Base-by-base conservation (phyloP, 805 yeast genomes). In the Schwanniomyces vanrijiae region DNA sequence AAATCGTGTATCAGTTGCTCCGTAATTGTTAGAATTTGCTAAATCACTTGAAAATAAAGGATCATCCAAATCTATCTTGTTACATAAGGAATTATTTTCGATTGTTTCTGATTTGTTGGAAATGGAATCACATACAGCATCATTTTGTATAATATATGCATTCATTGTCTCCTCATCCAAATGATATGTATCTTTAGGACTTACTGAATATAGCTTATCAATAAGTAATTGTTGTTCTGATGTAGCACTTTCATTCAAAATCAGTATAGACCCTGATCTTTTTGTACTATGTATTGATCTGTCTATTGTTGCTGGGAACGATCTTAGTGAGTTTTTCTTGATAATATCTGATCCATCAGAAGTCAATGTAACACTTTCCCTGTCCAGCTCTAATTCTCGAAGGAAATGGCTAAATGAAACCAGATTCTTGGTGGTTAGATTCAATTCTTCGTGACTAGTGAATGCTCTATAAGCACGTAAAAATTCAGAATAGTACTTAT, bases 181-280 rank as follows among this genome's bases (percentile, higher is more conserved):
- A 52, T 71, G 69, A 44, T 59, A 62, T 0, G 77, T 71, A 47
- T 72, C 69, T 41, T 59, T 68, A 0, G 77, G 77, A 2, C 75
- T 69, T 5, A 72, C 69, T 1, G 76, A 66, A 48, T 69, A 71
- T 24, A 69, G 52, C 44, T 62, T 64, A 41, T 71, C 75, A n/a
- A 66, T 63, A 42, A 67, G 46, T 16, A 57, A 54, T 37, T 55
- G 55, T 43, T 62, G 57, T 6, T 66, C 56, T 13, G 37, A 5
- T 18, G 20, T 9, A 8, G 5, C 16, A 26, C 11, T 16, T 13
- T 19, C 31, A 19, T 14, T 22, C n/a, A 37, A 2, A 20, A 21
- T 11, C 10, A 18, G 39, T 2, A 37, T 37, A 13, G 22, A 20
- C 24, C 7, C 20, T 9, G 25, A n/a, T 20, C 18, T 37, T 20